Evolutionary conservation across 176 grass and related monocot species (phyloP).

Genomic region (Stipa capillata): DNA sequence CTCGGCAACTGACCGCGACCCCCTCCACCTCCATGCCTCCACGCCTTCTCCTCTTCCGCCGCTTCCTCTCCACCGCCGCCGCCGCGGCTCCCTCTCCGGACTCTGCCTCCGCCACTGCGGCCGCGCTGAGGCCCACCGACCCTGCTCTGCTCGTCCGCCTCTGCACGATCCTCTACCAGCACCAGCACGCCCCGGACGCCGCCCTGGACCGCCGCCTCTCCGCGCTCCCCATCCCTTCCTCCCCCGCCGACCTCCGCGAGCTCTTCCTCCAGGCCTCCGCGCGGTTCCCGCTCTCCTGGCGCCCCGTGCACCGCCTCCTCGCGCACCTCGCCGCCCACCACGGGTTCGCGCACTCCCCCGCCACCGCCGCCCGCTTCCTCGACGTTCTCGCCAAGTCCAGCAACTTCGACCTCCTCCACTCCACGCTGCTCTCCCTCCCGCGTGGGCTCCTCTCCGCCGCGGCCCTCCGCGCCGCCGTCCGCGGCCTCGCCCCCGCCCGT

Average conservation of each 20-base stretch:
- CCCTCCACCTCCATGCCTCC: neutral
- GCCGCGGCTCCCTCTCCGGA: neutral
- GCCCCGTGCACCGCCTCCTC: conserved; percentile 73
- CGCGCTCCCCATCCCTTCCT: conserved; percentile 28
- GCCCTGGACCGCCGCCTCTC: conserved; percentile 41
- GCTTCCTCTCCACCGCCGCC: conserved; percentile 7
- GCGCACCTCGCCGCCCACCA: conserved; percentile 45
- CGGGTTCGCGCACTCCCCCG: conserved; percentile 55
- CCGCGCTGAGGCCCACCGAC: conserved; percentile 16
- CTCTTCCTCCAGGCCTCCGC: conserved; percentile 67
- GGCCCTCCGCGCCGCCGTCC: conserved; percentile 35
- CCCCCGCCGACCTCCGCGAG: conserved; percentile 36
- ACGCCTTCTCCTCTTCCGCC: conserved; percentile 7
- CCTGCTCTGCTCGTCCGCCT: conserved; percentile 47
- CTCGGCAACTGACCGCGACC: neutral
- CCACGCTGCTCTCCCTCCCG: conserved; percentile 29
- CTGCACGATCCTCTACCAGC: conserved; percentile 79
- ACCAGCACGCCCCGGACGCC: conserved; percentile 49
- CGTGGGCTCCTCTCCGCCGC: conserved; percentile 21
- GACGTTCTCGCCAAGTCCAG: conserved; percentile 54
- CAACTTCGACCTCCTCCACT: conserved; percentile 62
- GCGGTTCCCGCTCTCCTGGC: conserved; percentile 64
- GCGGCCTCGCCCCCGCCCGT: conserved; percentile 33
- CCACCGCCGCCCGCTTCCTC: conserved; percentile 51
- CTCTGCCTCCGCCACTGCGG: neutral